Conservation (phyloP, 805 yeast genomes). For the Saturnispora mendoncae region DNA sequence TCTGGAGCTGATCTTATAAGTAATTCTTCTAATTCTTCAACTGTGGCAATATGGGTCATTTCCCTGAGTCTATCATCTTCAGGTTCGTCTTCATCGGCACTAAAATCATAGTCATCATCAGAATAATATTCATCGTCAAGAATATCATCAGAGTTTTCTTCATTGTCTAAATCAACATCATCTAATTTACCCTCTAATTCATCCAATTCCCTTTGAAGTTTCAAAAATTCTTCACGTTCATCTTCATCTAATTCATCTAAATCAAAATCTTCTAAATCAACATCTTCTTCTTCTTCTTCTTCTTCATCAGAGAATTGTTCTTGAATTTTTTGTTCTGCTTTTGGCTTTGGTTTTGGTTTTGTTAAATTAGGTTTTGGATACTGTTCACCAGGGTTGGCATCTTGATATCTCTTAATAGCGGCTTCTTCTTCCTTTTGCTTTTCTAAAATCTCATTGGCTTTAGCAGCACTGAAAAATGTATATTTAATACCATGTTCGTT, state of each 20-base stretch:
- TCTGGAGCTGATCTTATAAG: constrained; percentile 75
- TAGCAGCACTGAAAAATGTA: constrained; percentile 87
- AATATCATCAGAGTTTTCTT: constrained; percentile 18
- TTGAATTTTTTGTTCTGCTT: background rate
- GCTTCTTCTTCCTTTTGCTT: constrained; percentile 42
- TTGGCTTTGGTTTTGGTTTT: background rate
- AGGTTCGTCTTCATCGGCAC: constrained; percentile 18
- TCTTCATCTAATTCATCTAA: constrained; percentile 18
- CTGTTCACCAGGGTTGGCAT: constrained; percentile 12
- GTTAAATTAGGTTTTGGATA: constrained; percentile 6
- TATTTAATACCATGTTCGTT: constrained; percentile 57
- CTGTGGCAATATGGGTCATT: constrained; percentile 61
- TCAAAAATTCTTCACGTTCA: constrained; percentile 15
- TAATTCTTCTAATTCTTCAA: constrained; percentile 76
- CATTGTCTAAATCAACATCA: constrained; percentile 18
- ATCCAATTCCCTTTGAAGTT: constrained; percentile 14
- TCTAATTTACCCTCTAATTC: constrained; percentile 15
- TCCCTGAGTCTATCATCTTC: constrained; percentile 31
- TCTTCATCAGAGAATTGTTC: too few species aligned
- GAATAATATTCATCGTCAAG: constrained; percentile 17
- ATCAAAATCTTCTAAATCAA: constrained; percentile 14
- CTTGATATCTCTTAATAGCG: constrained; percentile 12
- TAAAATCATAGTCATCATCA: constrained; percentile 22
- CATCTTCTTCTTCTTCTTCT: constrained; percentile 13
- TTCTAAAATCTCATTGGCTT: constrained; percentile 69